phyloP scores from a whole-genome alignment of 352 stramenopile species.

The Phytophthora hybrid region DNA sequence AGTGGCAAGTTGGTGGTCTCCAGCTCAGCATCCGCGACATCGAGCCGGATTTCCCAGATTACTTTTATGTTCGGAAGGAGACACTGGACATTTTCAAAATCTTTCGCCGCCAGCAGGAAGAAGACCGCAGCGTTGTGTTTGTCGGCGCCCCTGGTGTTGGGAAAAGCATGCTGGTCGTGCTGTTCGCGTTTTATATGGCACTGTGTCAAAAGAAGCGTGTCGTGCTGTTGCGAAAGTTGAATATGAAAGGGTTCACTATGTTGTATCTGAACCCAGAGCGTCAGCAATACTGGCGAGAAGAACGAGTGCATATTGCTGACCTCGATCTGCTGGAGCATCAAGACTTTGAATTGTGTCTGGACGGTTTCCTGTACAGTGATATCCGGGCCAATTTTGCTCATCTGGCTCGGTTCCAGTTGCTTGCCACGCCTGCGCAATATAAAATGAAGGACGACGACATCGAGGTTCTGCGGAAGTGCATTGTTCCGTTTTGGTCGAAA shows the following conservation, averaged over 20 bases:
- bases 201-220: constrained; percentile 40
- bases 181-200: constrained; percentile 42
- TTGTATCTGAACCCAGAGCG: constrained; percentile 35
- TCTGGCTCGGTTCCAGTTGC: neutral
- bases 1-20: constrained; percentile 33
- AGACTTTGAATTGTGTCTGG: constrained; percentile 23
- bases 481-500: neutral
- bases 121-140: constrained; percentile 31
- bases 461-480: neutral
- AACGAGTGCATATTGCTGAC: constrained; percentile 14
- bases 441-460: neutral
- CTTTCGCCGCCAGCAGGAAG: constrained; percentile 27
- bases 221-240: constrained; percentile 41
- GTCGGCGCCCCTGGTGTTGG: constrained; percentile 37
- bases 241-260: constrained; percentile 33
- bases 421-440: neutral
- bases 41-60: constrained; percentile 44
- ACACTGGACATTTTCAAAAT: constrained; percentile 41
- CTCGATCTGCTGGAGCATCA: constrained; percentile 8
- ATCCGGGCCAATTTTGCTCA: neutral
- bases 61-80: constrained; percentile 47
- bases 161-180: constrained; percentile 44
- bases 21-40: constrained; percentile 32
- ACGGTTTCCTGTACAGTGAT: neutral
- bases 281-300: constrained; percentile 34